Percentiles rank a stretch among this genome's conserved stretches.
These are phyloP conservation scores for Chamaenerion angustifolium DNA, from an alignment of 345 rosid species.

Conservation along the genomic window DNA sequence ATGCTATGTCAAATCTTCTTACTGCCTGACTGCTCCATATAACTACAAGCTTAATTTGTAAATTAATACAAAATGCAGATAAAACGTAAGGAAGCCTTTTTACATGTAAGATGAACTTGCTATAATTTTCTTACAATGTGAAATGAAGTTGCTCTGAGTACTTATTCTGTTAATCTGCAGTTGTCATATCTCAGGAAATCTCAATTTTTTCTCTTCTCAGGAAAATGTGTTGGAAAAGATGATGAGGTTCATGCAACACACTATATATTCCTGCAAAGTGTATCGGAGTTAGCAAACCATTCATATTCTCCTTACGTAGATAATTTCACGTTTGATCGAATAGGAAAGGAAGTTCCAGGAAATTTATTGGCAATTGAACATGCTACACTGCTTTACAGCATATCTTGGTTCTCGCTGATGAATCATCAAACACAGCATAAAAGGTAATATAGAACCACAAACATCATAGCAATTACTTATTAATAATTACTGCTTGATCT, in stretches of 20 bases:
- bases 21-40: too few species aligned
- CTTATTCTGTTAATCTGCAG: not conserved
- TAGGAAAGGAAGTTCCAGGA: constrained; percentile 42
- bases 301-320: constrained; percentile 6
- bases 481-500: not conserved
- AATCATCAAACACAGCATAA: constrained; percentile 27
- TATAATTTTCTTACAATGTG: too few species aligned
- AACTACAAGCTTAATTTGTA: too few species aligned
- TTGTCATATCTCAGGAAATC: not conserved
- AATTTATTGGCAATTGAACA: constrained; percentile 64
- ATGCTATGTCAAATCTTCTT: too few species aligned
- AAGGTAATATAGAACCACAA: constrained; percentile 28
- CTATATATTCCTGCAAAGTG: constrained; percentile 42
- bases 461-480: not conserved
- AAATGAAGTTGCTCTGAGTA: too few species aligned
- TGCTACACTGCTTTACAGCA: constrained; percentile 42
- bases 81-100: too few species aligned
- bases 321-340: constrained; percentile 38
- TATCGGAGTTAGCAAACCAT: constrained; percentile 30
- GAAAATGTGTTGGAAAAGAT: constrained; percentile 44
- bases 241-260: constrained; percentile 52
- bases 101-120: too few species aligned
- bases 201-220: constrained; percentile 23
- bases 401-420: constrained; percentile 55
- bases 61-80: too few species aligned